Evolutionary conservation across 2,329 filamentous ascomycete genomes (phyloP).

Genomic region (Colletotrichum coccodes): DNA sequence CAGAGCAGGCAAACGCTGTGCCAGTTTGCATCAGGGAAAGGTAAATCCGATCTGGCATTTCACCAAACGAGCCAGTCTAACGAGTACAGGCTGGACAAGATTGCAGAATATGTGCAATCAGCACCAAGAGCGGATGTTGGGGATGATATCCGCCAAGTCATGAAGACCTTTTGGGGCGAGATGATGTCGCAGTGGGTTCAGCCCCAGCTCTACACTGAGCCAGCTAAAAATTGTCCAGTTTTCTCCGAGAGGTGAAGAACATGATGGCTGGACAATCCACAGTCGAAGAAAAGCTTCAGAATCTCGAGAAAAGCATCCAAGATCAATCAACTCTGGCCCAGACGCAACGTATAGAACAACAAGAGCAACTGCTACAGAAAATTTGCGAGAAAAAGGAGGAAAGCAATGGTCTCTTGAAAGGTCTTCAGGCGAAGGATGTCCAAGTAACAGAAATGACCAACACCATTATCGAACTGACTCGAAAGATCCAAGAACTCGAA

Average conservation of each 20-base stretch:
- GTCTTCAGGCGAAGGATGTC: neutral
- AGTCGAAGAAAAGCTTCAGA: constrained; percentile 6
- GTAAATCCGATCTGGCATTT: neutral
- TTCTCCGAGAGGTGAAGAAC: neutral
- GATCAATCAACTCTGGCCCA: neutral
- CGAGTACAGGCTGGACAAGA: constrained; percentile 6
- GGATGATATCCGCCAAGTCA: neutral
- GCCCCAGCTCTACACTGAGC: neutral
- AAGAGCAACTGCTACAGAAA: neutral
- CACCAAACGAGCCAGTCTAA: neutral
- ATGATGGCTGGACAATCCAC: neutral
- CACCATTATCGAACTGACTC: neutral
- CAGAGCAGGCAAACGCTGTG: neutral
- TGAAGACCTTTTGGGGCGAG: constrained; percentile 1
- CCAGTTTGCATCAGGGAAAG: neutral
- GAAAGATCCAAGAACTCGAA: neutral
- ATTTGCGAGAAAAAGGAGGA: constrained; percentile 25
- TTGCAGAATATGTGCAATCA: neutral
- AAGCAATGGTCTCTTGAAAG: constrained; percentile 12
- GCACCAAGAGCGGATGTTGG: neutral
- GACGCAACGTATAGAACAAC: neutral
- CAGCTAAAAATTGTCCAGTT: neutral
- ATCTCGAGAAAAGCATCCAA: constrained; percentile 5
- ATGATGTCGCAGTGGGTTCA: neutral
- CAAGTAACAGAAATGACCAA: neutral